Evolutionary conservation across 2,329 filamentous ascomycete species (phyloP).

Genomic region (Alternaria arborescens): DNA sequence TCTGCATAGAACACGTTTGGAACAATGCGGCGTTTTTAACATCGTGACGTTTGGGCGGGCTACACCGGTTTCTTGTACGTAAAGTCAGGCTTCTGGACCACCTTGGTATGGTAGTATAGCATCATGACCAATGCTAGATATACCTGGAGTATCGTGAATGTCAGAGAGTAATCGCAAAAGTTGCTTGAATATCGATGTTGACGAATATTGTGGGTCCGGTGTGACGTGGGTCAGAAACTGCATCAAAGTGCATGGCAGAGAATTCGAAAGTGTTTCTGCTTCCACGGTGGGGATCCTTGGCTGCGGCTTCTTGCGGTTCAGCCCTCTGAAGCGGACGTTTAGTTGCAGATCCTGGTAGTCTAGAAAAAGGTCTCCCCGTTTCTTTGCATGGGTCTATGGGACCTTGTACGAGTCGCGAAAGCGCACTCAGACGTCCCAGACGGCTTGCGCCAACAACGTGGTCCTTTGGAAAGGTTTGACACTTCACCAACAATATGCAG

Average conservation of each 20-base stretch:
- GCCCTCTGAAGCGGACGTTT: conserved; percentile 20
- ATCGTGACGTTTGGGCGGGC: conserved; percentile 37
- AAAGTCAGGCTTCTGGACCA: conserved; percentile 27
- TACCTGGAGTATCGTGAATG: conserved; percentile 9
- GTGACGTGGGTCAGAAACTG: conserved; percentile 25
- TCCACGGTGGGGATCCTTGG: conserved; percentile 30
- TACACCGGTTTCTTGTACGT: conserved; percentile 31
- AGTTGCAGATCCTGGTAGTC: conserved; percentile 36
- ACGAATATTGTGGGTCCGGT: conserved; percentile 20
- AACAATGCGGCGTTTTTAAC: conserved; percentile 23
- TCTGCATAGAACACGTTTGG: conserved; percentile 27
- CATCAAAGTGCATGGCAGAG: conserved; percentile 18
- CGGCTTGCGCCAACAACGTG: conserved; percentile 27
- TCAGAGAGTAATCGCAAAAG: conserved; percentile 5
- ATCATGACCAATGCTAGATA: conserved; percentile 25
- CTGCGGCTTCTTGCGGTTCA: conserved; percentile 38
- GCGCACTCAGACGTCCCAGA: conserved; percentile 16
- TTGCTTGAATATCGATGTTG: neutral
- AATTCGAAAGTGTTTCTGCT: conserved; percentile 23
- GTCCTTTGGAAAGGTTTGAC: conserved; percentile 10
- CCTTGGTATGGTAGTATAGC: conserved; percentile 23
- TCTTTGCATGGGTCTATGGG: conserved; percentile 33
- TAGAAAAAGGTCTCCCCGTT: conserved; percentile 34
- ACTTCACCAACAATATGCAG: conserved; percentile 19
- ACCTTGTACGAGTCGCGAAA: conserved; percentile 21